These are phyloP conservation scores for Kockovaella imperatae DNA, from an alignment of 768 basidiomycete genomes.

Conservation along the genomic window DNA sequence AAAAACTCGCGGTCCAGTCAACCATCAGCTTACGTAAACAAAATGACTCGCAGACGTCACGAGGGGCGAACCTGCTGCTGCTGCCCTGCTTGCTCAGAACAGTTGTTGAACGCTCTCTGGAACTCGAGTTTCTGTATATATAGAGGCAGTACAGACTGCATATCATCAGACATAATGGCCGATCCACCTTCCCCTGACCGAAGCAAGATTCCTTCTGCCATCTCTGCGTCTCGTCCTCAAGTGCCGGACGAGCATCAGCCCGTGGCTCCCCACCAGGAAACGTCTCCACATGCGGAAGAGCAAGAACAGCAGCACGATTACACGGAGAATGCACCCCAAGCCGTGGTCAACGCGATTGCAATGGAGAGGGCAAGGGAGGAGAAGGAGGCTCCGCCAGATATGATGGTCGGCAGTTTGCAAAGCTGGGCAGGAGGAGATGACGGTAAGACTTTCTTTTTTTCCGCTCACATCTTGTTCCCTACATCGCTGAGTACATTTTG, in stretches of 20 bases:
- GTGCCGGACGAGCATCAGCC: constrained; percentile 23
- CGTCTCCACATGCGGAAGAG: not conserved
- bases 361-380: constrained; percentile 31
- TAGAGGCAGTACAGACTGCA: too few species aligned
- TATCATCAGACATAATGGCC: constrained; percentile 12
- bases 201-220: constrained; percentile 16
- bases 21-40: too few species aligned
- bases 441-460: constrained; percentile 15
- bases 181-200: constrained; percentile 12
- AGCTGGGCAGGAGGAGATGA: constrained; percentile 28
- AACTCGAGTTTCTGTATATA: too few species aligned
- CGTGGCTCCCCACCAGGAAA: constrained; percentile 4
- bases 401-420: constrained; percentile 30
- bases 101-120: too few species aligned
- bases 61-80: too few species aligned
- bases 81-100: too few species aligned
- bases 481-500: not conserved
- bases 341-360: constrained; percentile 24
- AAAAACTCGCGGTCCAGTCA: too few species aligned
- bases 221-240: constrained; percentile 12
- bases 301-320: constrained; percentile 23
- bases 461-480: not conserved
- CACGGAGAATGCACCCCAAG: constrained; percentile 34
- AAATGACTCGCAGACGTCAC: too few species aligned
- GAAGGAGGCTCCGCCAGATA: constrained; percentile 34